Conservation (phyloP, 257 asterid species). For the Cynanchum wilfordii region DNA sequence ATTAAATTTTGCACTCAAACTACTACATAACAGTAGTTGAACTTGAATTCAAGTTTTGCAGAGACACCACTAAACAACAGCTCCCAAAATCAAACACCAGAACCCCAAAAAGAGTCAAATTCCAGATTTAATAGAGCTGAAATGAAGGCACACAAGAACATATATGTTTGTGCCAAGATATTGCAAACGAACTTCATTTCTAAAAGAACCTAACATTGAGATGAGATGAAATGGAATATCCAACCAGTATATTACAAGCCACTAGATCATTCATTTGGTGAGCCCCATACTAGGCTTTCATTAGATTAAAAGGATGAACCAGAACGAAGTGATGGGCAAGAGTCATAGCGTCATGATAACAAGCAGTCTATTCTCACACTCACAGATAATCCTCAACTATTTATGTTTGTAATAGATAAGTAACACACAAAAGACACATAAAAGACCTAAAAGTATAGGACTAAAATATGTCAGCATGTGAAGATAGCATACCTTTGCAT, state of each 20-base stretch:
- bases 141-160: background rate
- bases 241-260: background rate
- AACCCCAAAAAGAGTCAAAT: background rate
- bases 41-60: too few relatives aligned
- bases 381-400: background rate
- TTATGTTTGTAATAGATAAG: background rate
- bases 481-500: constrained; percentile 58
- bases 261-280: background rate
- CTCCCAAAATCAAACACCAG: background rate
- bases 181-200: background rate
- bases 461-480: background rate
- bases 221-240: background rate
- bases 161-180: background rate
- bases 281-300: background rate
- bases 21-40: too few relatives aligned
- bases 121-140: background rate
- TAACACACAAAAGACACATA: background rate
- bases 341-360: background rate
- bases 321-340: background rate
- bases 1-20: constrained; percentile 2
- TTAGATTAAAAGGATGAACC: background rate
- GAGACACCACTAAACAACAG: background rate
- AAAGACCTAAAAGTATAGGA: background rate
- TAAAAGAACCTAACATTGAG: background rate
- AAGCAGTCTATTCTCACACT: background rate